Conservation (phyloP, 495 filamentous ascomycete genomes). For the Gamarada debralockiae region DNA sequence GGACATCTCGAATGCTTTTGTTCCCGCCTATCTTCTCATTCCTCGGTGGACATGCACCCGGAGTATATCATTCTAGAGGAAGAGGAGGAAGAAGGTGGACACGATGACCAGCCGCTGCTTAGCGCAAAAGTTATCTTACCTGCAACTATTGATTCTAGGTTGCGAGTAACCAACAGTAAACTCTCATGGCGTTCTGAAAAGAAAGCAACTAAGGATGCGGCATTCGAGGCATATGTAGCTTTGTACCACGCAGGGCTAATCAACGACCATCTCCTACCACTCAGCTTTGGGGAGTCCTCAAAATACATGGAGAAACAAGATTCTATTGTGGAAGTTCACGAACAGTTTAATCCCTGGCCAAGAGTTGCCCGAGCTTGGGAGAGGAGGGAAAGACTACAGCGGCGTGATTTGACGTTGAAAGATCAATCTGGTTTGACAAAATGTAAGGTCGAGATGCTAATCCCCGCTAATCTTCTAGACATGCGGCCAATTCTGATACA, state of each 20-base stretch:
- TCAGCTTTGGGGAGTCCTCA: conserved; percentile 4
- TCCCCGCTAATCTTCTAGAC: too few relatives aligned
- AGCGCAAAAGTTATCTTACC: conserved; percentile 52
- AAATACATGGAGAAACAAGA: conserved; percentile 2
- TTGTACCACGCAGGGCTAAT: conserved; percentile 59
- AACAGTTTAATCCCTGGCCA: conserved; percentile 62
- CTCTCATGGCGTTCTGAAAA: conserved; percentile 64
- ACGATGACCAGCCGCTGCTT: neutral
- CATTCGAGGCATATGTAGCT: conserved; percentile 71
- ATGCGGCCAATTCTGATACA: too few relatives aligned
- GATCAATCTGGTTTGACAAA: too few relatives aligned
- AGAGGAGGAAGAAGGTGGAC: neutral
- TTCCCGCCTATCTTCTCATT: conserved; percentile 47
- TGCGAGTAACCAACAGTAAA: conserved; percentile 50
- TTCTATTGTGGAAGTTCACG: conserved; percentile 42
- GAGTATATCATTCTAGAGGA: conserved; percentile 39
- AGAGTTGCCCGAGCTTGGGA: conserved; percentile 42
- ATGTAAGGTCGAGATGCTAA: too few relatives aligned
- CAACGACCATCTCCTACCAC: conserved; percentile 45
- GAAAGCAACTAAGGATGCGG: conserved; percentile 73
- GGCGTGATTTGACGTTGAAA: too few relatives aligned
- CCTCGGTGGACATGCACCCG: conserved; percentile 44
- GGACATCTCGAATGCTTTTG: conserved; percentile 81
- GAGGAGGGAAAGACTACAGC: conserved; percentile 5
- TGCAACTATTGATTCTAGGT: conserved; percentile 54